A percentile compares a stretch with the other conserved stretches of the same genome.
These are phyloP conservation scores for Atkinsonella texensis DNA, from an alignment of 2,329 filamentous ascomycete genomes.

Conservation along the genomic window DNA sequence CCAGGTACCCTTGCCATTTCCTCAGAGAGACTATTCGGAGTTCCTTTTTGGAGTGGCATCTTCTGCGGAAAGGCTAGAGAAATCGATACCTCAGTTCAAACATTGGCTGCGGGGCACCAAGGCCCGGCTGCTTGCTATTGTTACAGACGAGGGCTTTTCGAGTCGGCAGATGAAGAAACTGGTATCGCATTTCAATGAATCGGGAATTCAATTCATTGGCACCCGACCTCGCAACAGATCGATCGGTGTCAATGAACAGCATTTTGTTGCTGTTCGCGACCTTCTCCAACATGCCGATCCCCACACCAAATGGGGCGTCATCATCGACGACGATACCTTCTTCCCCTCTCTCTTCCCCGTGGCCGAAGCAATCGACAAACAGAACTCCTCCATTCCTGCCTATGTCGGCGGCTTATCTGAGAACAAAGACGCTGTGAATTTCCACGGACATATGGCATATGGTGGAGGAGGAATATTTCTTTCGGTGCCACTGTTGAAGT, in stretches of 20 bases:
- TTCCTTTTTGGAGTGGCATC: conserved; percentile 48
- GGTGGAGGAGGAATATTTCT: conserved; percentile 50
- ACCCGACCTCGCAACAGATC: conserved; percentile 20
- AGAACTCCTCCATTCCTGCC: conserved; percentile 34
- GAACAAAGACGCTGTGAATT: conserved; percentile 36
- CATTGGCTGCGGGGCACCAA: conserved; percentile 43
- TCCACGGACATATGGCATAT: conserved; percentile 47
- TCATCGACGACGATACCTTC: conserved; percentile 54
- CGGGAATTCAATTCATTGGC: conserved; percentile 23
- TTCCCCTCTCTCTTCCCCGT: conserved; percentile 43
- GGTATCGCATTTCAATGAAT: conserved; percentile 15
- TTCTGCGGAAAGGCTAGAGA: conserved; percentile 34
- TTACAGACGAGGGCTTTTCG: conserved; percentile 26
- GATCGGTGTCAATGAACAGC: conserved; percentile 37
- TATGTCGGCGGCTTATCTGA: conserved; percentile 49
- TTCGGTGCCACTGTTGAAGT: conserved; percentile 36
- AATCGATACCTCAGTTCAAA: conserved; percentile 37
- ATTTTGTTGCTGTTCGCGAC: conserved; percentile 42
- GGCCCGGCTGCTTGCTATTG: conserved; percentile 37
- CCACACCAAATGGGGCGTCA: conserved; percentile 39
- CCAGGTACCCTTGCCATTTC: conserved; percentile 32
- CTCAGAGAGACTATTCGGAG: conserved; percentile 31
- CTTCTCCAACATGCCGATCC: conserved; percentile 31
- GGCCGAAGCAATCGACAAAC: conserved; percentile 30
- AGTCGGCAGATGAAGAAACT: conserved; percentile 15